Evolutionary conservation across 371 early-diverging fungal species (phyloP).

Genomic region (Choanephora cucurbitarum): DNA sequence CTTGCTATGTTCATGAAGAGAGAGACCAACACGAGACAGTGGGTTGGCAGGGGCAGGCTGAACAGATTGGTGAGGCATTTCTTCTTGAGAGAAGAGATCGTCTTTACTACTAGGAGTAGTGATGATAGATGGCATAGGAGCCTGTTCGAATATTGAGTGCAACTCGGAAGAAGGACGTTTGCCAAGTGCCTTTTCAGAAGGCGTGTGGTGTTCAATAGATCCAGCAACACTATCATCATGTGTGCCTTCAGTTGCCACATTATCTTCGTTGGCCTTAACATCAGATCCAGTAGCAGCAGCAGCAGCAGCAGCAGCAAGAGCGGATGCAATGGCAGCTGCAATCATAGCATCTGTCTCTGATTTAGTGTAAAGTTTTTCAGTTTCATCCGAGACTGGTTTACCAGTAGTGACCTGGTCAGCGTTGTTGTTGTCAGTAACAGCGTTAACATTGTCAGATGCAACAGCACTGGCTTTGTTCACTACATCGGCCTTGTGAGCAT

Average conservation of each 20-base stretch:
- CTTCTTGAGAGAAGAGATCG: slow-evolving; percentile 4
- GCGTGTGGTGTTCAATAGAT: background rate
- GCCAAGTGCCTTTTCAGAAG: background rate
- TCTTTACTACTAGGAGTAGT: background rate
- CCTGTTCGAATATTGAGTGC: background rate
- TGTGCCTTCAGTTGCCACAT: background rate
- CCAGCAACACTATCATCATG: slow-evolving; percentile 14
- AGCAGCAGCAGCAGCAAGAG: slow-evolving; percentile 21
- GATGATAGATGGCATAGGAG: slow-evolving; percentile 1
- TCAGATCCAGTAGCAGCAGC: slow-evolving; percentile 3
- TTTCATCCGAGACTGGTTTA: no score
- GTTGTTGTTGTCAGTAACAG: background rate
- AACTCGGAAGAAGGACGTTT: slow-evolving; percentile 1
- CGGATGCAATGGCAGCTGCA: slow-evolving; percentile 43
- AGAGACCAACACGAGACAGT: slow-evolving; percentile 18
- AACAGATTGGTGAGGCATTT: slow-evolving; percentile 29
- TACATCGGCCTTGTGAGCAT: no score
- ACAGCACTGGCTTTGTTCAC: no score
- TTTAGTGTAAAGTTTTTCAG: slow-evolving; percentile 25
- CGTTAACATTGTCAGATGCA: background rate
- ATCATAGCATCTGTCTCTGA: slow-evolving; percentile 39
- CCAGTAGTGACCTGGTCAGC: no score
- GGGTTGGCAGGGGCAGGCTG: slow-evolving; percentile 32
- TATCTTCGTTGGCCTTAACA: slow-evolving; percentile 3
- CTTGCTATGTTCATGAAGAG: slow-evolving; percentile 12